A percentile compares a stretch with the other conserved stretches of the same genome.
Evolutionary conservation across 1,139 yeast genomes (phyloP).

Genomic region (Lodderomyces pseudojiufengensis): DNA sequence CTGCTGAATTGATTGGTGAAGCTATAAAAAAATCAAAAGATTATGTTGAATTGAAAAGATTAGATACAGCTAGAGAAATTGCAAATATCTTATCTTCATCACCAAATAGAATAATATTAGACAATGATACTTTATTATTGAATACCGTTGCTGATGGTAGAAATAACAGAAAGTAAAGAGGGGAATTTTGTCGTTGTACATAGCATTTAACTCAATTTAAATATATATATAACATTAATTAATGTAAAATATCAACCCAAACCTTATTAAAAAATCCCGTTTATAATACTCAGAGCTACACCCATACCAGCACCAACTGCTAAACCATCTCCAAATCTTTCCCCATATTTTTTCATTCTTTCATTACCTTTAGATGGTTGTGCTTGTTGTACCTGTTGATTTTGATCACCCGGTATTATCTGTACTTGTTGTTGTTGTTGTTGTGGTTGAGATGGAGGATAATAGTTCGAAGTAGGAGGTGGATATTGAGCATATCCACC

Average conservation of each 20-base stretch:
- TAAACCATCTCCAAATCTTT: conserved; percentile 87
- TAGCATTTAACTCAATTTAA: neutral
- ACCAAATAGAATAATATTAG: conserved; percentile 88
- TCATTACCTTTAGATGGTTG: conserved; percentile 23
- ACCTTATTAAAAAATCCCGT: conserved; percentile 66
- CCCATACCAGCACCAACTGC: conserved; percentile 98
- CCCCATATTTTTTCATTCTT: conserved; percentile 65
- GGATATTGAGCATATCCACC: conserved; percentile 47
- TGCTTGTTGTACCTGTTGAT: conserved; percentile 15
- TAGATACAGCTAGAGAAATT: conserved; percentile 96
- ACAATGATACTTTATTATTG: conserved; percentile 85
- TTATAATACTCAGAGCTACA: conserved; percentile 81
- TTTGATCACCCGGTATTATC: conserved; percentile 14
- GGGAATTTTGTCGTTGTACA: neutral
- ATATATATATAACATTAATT: neutral
- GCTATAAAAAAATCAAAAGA: conserved; percentile 95
- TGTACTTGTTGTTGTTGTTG: conserved; percentile 22
- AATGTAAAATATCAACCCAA: conserved; percentile 1
- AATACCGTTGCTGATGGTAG: conserved; percentile 77
- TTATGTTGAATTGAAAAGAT: conserved; percentile 92
- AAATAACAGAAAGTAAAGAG: conserved; percentile 3
- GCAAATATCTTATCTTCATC: conserved; percentile 80
- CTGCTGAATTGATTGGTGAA: conserved; percentile 98
- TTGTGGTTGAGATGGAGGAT: conserved; percentile 33
- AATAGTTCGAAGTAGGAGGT: conserved; percentile 44